Percentiles rank a stretch among this genome's conserved stretches.
These are phyloP conservation scores for Aspergillus cavernicola DNA, from an alignment of 495 filamentous ascomycete species.

Conservation along the genomic window DNA sequence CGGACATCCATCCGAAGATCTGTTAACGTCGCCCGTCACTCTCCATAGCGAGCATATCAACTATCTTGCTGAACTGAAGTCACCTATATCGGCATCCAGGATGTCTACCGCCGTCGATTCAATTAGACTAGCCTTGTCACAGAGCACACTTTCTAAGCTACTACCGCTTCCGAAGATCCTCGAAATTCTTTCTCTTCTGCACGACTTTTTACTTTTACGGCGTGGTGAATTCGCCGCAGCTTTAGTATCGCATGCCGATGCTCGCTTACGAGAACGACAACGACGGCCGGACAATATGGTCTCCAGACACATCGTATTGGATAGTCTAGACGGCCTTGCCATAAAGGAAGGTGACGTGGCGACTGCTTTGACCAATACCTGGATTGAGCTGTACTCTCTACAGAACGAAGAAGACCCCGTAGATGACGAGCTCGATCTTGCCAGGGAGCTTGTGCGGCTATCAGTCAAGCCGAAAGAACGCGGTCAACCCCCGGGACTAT, in stretches of 20 bases:
- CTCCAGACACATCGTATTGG: slow-evolving; percentile 21
- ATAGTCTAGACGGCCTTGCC: slow-evolving; percentile 51
- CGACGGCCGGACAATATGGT: slow-evolving; percentile 23
- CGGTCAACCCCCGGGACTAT: slow-evolving; percentile 28
- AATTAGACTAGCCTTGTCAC: slow-evolving; percentile 76
- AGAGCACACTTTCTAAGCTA: slow-evolving; percentile 74
- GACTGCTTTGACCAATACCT: slow-evolving; percentile 67
- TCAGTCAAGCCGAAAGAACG: slow-evolving; percentile 43
- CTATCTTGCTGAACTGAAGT: slow-evolving; percentile 63
- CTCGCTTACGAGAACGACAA: slow-evolving; percentile 56
- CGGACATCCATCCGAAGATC: slow-evolving; percentile 28
- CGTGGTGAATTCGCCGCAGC: slow-evolving; percentile 88
- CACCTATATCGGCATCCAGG: slow-evolving; percentile 66
- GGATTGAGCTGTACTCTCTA: slow-evolving; percentile 70
- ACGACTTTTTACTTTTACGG: slow-evolving; percentile 83
- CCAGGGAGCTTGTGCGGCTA: slow-evolving; percentile 70
- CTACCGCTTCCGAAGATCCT: slow-evolving; percentile 72
- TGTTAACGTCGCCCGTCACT: slow-evolving; percentile 53
- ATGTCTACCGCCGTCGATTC: slow-evolving; percentile 67
- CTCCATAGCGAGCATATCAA: slow-evolving; percentile 70
- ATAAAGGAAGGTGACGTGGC: slow-evolving; percentile 86
- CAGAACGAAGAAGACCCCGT: slow-evolving; percentile 69
- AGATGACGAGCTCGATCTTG: slow-evolving; percentile 74
- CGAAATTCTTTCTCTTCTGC: slow-evolving; percentile 70
- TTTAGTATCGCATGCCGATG: slow-evolving; percentile 78